Conservation (phyloP, 179 eudicot species). For the Beta macrorhiza region DNA sequence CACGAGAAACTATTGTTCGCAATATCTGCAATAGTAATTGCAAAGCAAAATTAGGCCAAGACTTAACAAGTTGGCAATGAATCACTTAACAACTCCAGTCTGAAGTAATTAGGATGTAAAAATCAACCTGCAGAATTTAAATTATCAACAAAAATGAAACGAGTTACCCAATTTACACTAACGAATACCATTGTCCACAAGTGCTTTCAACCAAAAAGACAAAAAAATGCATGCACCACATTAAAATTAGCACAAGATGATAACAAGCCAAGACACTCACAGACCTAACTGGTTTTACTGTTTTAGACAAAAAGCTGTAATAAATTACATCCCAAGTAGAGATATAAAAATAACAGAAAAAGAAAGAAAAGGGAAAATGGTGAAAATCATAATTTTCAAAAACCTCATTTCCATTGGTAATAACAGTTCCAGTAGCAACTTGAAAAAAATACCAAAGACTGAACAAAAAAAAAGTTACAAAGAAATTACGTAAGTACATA, state of each 20-base stretch:
- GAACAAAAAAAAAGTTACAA: too few species aligned
- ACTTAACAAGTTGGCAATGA: background rate
- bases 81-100: background rate
- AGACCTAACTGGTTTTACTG: background rate
- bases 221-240: background rate
- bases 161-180: background rate
- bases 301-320: background rate
- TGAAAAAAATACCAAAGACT: too few species aligned
- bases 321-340: background rate
- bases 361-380: too few species aligned
- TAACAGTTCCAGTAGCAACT: too few species aligned
- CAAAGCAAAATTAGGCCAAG: slow-evolving; percentile 8
- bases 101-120: background rate
- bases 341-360: background rate
- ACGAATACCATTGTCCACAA: background rate
- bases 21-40: slow-evolving; percentile 53
- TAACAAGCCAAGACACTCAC: background rate
- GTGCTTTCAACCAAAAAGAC: background rate
- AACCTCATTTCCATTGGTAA: too few species aligned
- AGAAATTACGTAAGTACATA: background rate
- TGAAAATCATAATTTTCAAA: too few species aligned
- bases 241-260: background rate
- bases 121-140: background rate
- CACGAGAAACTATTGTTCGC: slow-evolving; percentile 69
- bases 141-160: background rate